A percentile compares a stretch with the other conserved stretches of the same genome.
Evolutionary conservation across 1,284 basidiomycete genomes (phyloP).

Genomic region (Moesziomyces globuligerus): DNA sequence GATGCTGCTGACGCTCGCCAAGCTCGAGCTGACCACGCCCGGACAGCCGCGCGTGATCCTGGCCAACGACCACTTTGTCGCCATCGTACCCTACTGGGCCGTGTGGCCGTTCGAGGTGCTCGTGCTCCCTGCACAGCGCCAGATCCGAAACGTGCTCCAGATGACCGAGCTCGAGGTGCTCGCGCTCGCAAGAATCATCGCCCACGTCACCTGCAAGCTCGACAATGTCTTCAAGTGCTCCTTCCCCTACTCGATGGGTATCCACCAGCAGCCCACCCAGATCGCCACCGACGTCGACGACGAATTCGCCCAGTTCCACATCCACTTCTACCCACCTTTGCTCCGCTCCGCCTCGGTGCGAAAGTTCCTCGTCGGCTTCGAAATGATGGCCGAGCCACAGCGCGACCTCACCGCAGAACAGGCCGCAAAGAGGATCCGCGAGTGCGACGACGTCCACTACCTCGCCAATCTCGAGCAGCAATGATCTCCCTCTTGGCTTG

Average conservation of each 20-base stretch:
- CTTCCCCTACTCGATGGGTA: conserved; percentile 96
- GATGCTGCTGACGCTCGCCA: conserved; percentile 85
- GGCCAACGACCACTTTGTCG: conserved; percentile 81
- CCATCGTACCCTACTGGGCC: conserved; percentile 94
- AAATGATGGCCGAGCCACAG: conserved; percentile 90
- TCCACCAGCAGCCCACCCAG: conserved; percentile 77
- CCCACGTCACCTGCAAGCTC: conserved; percentile 59
- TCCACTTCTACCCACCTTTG: conserved; percentile 89
- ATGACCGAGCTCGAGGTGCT: conserved; percentile 45
- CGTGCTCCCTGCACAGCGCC: conserved; percentile 52
- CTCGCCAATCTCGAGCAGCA: conserved; percentile 28
- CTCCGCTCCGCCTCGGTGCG: conserved; percentile 82
- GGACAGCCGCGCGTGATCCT: conserved; percentile 75
- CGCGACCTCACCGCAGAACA: conserved; percentile 90
- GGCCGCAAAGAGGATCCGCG: conserved; percentile 77
- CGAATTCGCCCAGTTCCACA: conserved; percentile 78
- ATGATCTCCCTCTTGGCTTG: too few species aligned
- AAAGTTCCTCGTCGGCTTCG: conserved; percentile 93
- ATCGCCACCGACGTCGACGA: conserved; percentile 68
- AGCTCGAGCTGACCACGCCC: conserved; percentile 74
- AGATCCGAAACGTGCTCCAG: conserved; percentile 52
- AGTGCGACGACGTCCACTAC: conserved; percentile 52
- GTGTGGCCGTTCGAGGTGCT: conserved; percentile 93
- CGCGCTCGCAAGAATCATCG: conserved; percentile 69
- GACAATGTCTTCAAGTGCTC: conserved; percentile 72